Evolutionary conservation across 345 rosid species (phyloP).

Genomic region (Pistacia vera): DNA sequence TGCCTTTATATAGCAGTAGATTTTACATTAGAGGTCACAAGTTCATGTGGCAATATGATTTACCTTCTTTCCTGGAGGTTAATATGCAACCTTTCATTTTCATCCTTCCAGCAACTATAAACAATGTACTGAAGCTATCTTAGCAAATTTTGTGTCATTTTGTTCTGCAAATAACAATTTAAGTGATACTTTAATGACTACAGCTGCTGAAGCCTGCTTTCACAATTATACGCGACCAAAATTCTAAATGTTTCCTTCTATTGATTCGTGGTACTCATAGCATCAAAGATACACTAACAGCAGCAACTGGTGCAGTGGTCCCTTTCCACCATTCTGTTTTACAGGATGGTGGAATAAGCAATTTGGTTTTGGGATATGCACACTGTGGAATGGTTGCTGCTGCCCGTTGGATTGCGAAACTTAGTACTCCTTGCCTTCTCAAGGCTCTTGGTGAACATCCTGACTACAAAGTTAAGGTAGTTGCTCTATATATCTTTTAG

Average conservation of each 20-base stretch:
- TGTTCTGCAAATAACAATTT: constrained; percentile 4
- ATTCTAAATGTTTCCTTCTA: constrained; percentile 65
- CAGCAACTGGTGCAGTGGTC: constrained; percentile 96
- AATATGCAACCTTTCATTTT: background rate
- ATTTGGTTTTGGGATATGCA: constrained; percentile 94
- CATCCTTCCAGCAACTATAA: background rate
- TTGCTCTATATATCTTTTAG: constrained; percentile 12
- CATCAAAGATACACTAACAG: constrained; percentile 96
- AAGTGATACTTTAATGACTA: constrained; percentile 21
- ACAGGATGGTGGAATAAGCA: constrained; percentile 92
- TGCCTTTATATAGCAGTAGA: background rate
- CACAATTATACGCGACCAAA: constrained; percentile 75
- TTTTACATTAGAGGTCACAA: background rate
- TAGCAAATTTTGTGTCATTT: constrained; percentile 2
- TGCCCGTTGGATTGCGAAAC: constrained; percentile 97
- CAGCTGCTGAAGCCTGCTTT: constrained; percentile 98
- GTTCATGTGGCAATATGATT: background rate
- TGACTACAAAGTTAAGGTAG: constrained; percentile 80
- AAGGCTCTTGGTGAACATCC: constrained; percentile 74
- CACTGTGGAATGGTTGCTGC: constrained; percentile 99
- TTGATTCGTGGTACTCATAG: constrained; percentile 97
- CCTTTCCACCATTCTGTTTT: constrained; percentile 98
- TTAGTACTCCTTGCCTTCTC: constrained; percentile 75
- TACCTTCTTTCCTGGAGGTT: background rate
- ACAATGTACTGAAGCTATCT: background rate